Evolutionary conservation across 192 early-diverging fungal species (phyloP).

Genomic region (Helicostylum pulchrum): DNA sequence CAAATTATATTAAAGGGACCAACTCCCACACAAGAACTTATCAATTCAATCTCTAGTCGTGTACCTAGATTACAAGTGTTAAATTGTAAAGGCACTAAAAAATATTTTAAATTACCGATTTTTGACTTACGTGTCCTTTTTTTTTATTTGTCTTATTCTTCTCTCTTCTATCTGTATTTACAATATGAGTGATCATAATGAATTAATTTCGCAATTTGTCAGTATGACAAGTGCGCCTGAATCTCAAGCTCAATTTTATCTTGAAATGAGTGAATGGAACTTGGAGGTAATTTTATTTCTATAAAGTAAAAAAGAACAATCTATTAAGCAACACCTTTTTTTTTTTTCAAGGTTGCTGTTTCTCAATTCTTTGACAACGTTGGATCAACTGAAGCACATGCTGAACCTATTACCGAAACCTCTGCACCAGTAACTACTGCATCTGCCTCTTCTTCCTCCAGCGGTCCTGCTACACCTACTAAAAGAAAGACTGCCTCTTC

Average conservation of each 20-base stretch:
- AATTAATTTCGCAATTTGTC: conserved; percentile 60
- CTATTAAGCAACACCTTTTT: background rate
- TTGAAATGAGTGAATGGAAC: conserved; percentile 79
- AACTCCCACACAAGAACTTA: too few relatives aligned
- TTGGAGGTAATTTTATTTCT: conserved; percentile 48
- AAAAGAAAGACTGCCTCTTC: background rate
- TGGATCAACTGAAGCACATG: conserved; percentile 13
- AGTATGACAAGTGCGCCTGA: conserved; percentile 50
- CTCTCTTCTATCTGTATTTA: conserved; percentile 2
- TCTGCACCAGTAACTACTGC: background rate
- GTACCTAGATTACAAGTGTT: too few relatives aligned
- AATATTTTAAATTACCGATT: too few relatives aligned
- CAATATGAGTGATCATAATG: conserved; percentile 41
- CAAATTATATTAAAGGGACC: too few relatives aligned
- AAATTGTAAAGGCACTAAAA: too few relatives aligned
- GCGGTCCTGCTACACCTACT: background rate
- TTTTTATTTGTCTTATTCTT: too few relatives aligned
- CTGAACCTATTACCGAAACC: background rate
- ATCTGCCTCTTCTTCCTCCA: background rate
- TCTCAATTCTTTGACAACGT: conserved; percentile 25
- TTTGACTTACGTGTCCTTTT: too few relatives aligned
- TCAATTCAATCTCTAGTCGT: too few relatives aligned
- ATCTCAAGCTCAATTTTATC: conserved; percentile 65
- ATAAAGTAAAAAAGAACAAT: background rate
- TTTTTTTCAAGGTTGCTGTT: background rate